Evolutionary conservation across 169 alveolate genomes (phyloP).

Genomic region (Plasmodium berghei): DNA sequence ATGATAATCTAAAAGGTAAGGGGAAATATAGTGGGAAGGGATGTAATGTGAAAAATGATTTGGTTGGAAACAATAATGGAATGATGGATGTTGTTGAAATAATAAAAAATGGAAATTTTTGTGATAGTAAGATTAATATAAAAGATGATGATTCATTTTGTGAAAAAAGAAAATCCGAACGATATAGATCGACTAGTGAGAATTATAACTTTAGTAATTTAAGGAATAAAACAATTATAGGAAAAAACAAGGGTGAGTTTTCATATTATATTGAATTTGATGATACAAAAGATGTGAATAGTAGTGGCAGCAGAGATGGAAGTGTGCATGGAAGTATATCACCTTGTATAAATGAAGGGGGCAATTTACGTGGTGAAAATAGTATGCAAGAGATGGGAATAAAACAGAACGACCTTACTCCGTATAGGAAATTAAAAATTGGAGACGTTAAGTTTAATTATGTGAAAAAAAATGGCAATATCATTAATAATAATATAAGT

Average conservation of each 20-base stretch:
- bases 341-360: not conserved
- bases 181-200: constrained; percentile 58
- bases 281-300: constrained; percentile 22
- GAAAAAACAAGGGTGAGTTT: constrained; percentile 44
- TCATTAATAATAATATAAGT: too few species aligned
- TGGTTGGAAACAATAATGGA: not conserved
- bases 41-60: constrained; percentile 7
- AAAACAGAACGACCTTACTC: not conserved
- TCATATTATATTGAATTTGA: constrained; percentile 74
- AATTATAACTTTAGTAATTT: constrained; percentile 16
- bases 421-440: not conserved
- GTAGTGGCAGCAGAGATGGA: not conserved
- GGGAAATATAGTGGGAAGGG: not conserved
- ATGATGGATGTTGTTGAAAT: not conserved
- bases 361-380: not conserved
- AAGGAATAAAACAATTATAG: constrained; percentile 71
- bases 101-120: not conserved
- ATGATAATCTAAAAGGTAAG: constrained; percentile 19
- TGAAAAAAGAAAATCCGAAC: not conserved
- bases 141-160: not conserved
- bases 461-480: not conserved
- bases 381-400: not conserved
- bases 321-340: not conserved
- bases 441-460: not conserved
- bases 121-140: not conserved